Percentiles rank a stretch among this genome's conserved stretches.
Conservation (phyloP, 805 yeast genomes). For the Candida stauntonica region DNA sequence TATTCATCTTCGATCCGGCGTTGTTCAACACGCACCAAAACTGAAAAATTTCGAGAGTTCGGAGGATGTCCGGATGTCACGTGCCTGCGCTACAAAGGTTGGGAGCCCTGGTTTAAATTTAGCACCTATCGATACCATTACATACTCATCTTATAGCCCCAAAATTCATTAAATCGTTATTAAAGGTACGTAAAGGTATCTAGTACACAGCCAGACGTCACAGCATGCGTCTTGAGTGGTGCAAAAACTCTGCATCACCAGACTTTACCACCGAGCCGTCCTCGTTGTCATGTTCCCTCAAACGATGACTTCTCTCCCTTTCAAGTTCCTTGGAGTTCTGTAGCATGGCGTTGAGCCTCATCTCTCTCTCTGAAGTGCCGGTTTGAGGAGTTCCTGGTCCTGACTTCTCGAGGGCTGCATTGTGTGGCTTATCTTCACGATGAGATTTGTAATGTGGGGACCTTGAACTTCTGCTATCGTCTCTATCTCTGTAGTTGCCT, state of each 20-base stretch:
- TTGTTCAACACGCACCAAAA: slow-evolving; percentile 1
- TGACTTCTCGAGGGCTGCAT: too few relatives aligned
- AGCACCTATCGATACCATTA: neutral
- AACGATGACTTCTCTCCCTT: neutral
- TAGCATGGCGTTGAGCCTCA: neutral
- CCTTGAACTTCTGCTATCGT: slow-evolving; percentile 2
- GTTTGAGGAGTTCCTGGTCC: neutral
- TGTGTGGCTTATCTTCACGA: too few relatives aligned
- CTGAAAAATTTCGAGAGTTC: slow-evolving; percentile 9
- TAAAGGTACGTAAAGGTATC: too few relatives aligned
- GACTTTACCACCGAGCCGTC: neutral
- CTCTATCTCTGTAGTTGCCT: slow-evolving; percentile 8
- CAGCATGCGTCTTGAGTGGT: neutral
- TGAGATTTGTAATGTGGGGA: neutral
- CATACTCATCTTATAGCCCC: neutral
- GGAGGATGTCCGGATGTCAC: slow-evolving; percentile 6
- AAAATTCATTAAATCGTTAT: neutral
- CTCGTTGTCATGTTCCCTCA: neutral
- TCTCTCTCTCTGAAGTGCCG: neutral
- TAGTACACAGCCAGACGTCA: too few relatives aligned
- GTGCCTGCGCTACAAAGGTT: slow-evolving; percentile 4
- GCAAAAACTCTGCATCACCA: neutral
- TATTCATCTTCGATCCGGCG: slow-evolving; percentile 4
- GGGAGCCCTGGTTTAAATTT: slow-evolving; percentile 1
- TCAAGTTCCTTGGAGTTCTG: neutral